Evolutionary conservation across 129 eudicot genomes (phyloP), one percentile per base, ranked within the genome.

Genomic region (Rutidosis leptorrhynchoides): DNA sequence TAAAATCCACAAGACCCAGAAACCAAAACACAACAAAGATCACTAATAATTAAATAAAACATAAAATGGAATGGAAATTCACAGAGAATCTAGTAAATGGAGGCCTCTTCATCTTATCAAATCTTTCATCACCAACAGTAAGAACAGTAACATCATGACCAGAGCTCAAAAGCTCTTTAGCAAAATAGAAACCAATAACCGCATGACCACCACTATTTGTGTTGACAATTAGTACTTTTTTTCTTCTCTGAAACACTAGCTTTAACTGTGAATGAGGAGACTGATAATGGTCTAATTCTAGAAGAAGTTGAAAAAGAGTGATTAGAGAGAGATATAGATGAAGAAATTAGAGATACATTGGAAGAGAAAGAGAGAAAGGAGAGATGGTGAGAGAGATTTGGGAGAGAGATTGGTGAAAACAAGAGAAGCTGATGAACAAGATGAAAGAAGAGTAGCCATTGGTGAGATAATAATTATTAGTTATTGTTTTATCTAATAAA

Each of bases 51-150:
- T 0, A 10, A n/a, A n/a, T n/a, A 37, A 10, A 37, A 10, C 14
- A 35, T 35, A 35, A 10, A 10, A 11, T 10, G 45, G 11, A 65
- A 25, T 16, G 3, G 48, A 62, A 4, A 62, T 29, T 53, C 46
- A 94, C 99, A 17, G 89, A n/a, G 53, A 94, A 86, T 81, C 97
- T 83, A 68, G 42, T 75, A 81, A 94, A 94, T 8, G 99, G 99
- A 17, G 99, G 83, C 78, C 89, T 94, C 90, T 89, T 94, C 99
- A 94, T 94, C 90, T 94, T 94, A 37, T 86, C 99, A 14, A 97
- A 94, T 58, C 56, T 62, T 79, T 89, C 93, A 62, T 89, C 93
- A 30, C 97, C 99, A 71, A 89, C 94, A 28, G 99, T 94, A 28
- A 94, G 3, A 52, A 94, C 63, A 23, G 97, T 94, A 65, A 94